Evolutionary conservation across 306 rosid genomes (phyloP).

Genomic region (Cucurbita ficifolia): DNA sequence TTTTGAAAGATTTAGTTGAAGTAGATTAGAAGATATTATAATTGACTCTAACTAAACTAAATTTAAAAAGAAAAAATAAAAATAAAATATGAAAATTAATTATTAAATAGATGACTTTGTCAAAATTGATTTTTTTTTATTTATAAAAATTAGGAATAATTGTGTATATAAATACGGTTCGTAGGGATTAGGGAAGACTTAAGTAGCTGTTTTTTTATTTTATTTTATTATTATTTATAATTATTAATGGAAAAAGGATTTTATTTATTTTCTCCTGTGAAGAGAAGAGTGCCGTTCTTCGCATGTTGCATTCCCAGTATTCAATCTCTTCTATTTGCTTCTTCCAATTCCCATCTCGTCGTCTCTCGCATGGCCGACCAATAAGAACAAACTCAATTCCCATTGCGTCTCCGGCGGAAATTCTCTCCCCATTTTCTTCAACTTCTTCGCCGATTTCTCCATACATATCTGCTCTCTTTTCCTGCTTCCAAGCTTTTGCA

Average conservation of each 20-base stretch:
- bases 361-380: constrained; percentile 6
- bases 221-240: background rate
- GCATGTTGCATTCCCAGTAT: constrained; percentile 6
- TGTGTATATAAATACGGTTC: background rate
- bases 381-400: background rate
- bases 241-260: background rate
- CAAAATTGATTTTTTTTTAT: too few species aligned
- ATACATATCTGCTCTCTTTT: background rate
- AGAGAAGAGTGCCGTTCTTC: constrained; percentile 10
- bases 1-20: too few species aligned
- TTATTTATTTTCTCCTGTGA: constrained; percentile 1
- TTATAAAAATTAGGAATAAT: background rate
- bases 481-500: background rate
- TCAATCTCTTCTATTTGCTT: background rate
- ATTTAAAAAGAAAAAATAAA: background rate
- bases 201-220: background rate
- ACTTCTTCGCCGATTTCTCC: constrained; percentile 1
- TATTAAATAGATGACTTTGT: too few species aligned
- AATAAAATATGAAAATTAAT: too few species aligned
- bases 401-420: background rate
- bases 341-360: constrained; percentile 1
- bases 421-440: constrained; percentile 1
- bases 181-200: background rate
- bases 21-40: too few species aligned
- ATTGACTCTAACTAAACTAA: too few species aligned